Conservation (phyloP, 768 basidiomycete genomes). For the Naganishia vaughanmartiniae region DNA sequence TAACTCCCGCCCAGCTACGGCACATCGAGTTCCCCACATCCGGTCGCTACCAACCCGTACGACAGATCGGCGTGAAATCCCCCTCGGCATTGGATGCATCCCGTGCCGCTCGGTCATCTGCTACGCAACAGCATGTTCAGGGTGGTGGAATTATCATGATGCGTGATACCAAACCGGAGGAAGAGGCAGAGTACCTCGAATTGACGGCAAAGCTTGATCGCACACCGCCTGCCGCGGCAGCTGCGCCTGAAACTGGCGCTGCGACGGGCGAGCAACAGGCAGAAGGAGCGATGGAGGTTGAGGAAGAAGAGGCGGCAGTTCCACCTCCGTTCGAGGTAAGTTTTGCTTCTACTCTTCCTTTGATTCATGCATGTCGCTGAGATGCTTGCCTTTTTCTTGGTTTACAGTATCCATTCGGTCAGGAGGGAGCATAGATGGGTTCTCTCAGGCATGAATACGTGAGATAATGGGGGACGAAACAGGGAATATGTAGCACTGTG, state of each 20-base stretch:
- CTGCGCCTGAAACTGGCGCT: constrained; percentile 48
- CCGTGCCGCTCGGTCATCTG: constrained; percentile 7
- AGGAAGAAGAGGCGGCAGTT: constrained; percentile 65
- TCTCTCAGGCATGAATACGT: background rate
- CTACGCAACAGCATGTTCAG: constrained; percentile 49
- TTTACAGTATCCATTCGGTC: constrained; percentile 24
- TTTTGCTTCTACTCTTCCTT: background rate
- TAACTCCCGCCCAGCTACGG: constrained; percentile 82
- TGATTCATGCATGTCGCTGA: background rate
- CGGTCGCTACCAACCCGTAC: constrained; percentile 83
- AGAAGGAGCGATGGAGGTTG: constrained; percentile 58
- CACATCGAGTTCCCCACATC: constrained; percentile 72
- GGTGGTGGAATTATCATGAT: constrained; percentile 87
- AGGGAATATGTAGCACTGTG: constrained; percentile 3
- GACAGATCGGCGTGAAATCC: constrained; percentile 62
- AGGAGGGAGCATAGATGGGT: constrained; percentile 17
- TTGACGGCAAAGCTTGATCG: constrained; percentile 48
- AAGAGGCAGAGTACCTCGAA: constrained; percentile 72
- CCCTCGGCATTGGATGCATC: constrained; percentile 5
- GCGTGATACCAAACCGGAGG: constrained; percentile 67
- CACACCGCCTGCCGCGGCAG: constrained; percentile 49
- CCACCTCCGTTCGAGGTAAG: constrained; percentile 82
- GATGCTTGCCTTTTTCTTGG: background rate
- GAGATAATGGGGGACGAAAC: no score
- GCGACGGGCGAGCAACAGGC: constrained; percentile 37